phyloP scores from a whole-genome alignment of 2,329 filamentous ascomycete species.

The Ophiosphaerella herpotricha region DNA sequence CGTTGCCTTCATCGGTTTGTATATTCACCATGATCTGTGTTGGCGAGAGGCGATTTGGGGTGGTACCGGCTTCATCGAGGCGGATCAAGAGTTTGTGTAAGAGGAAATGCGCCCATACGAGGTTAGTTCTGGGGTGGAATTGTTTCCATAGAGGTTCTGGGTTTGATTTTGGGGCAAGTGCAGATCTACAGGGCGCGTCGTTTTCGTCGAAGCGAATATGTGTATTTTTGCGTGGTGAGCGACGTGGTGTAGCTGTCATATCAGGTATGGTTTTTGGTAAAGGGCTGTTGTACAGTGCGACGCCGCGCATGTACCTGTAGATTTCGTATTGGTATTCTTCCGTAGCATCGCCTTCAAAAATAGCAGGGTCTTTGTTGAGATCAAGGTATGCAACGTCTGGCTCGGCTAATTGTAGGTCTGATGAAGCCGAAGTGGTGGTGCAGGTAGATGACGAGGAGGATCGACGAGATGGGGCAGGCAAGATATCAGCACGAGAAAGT shows the following conservation, averaged over 20 bases:
- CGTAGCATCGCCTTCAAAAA: slow-evolving; percentile 54
- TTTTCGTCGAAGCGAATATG: slow-evolving; percentile 33
- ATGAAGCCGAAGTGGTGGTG: slow-evolving; percentile 7
- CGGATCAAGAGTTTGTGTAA: slow-evolving; percentile 59
- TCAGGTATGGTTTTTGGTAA: slow-evolving; percentile 24
- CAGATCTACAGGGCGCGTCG: slow-evolving; percentile 1
- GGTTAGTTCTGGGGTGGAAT: slow-evolving; percentile 65
- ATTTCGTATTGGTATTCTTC: slow-evolving; percentile 62
- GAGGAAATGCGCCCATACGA: slow-evolving; percentile 67
- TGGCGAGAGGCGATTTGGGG: slow-evolving; percentile 23
- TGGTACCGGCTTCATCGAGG: slow-evolving; percentile 21
- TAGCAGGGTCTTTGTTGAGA: slow-evolving; percentile 48
- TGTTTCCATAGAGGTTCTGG: slow-evolving; percentile 51
- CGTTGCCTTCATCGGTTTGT: neutral
- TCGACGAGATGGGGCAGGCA: slow-evolving; percentile 10
- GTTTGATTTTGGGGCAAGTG: neutral
- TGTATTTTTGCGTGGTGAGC: slow-evolving; percentile 31
- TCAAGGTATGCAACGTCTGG: slow-evolving; percentile 51
- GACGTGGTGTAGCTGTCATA: slow-evolving; percentile 17
- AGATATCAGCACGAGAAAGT: slow-evolving; percentile 63
- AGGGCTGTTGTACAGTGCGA: slow-evolving; percentile 52
- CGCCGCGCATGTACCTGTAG: slow-evolving; percentile 58
- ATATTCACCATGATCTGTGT: slow-evolving; percentile 21
- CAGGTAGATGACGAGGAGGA: slow-evolving; percentile 16
- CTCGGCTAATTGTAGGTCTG: slow-evolving; percentile 1